Evolutionary conservation across 108 stramenopile genomes (phyloP), one percentile per base, ranked within the genome.

Genomic region (Nitzschia putrida): DNA sequence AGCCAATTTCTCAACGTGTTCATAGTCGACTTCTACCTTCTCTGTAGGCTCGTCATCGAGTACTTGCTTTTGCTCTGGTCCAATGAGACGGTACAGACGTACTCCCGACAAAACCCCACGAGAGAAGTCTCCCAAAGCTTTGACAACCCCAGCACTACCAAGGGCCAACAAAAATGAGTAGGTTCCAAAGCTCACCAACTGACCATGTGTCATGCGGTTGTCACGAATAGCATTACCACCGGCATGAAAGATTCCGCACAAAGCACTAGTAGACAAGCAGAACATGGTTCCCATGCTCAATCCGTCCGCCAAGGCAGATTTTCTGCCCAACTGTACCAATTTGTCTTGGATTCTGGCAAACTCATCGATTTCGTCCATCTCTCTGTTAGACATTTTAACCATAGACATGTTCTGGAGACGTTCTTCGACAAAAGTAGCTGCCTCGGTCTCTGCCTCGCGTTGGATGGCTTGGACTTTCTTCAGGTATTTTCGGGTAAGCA

Each of bases 261-360:
- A 68, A 0, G 88, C 89, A 13, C 79, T 75, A 9, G 86, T 83
- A 14, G 86, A 76, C 20, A 91, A 84, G 2, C 79, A 79, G 69
- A 95, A 95, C 77, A 91, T 89, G 39, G 86, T 78, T 23, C 94
- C 94, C 90, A 95, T 92, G 50, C 85, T 88, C 20, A 76, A 47
- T 11, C 94, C 94, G 9, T 90, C 86, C 20, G 89, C 87, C 21
- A 82, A 56, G 22, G 84, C 75, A 9, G 84, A 83, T 57, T 72
- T 64, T 8, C 79, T 60, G 16, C 88, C 84, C 39, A 94, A 51
- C 47, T 52, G 50, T 13, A 81, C 74, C 54, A 69, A 75, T 58
- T 82, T 73, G 23, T 85, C 77, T 53, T 91, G 88, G 52, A 91
- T 52, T 53, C 67, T 42, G 29, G 52, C 58, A 61, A 87, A 94